Evolutionary conservation across 495 filamentous ascomycete species (phyloP).

Genomic region (Penicillium mononematosum): DNA sequence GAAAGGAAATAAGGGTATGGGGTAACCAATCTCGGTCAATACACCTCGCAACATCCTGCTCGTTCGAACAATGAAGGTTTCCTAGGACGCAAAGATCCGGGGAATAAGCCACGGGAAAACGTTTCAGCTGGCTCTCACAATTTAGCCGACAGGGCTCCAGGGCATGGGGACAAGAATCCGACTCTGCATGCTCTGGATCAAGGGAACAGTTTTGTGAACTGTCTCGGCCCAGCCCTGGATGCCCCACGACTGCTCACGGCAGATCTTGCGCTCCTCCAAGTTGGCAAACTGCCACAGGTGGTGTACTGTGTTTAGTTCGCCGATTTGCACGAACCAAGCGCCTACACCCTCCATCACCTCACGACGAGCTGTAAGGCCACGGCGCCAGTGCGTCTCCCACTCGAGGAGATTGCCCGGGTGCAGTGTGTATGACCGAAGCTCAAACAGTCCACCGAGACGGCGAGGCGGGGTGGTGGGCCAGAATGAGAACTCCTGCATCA

Average conservation of each 20-base stretch:
- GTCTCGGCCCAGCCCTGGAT: slow-evolving; percentile 97
- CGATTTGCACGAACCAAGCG: slow-evolving; percentile 98
- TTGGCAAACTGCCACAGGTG: slow-evolving; percentile 99
- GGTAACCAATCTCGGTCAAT: background rate
- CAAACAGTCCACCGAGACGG: slow-evolving; percentile 86
- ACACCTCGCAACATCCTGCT: background rate
- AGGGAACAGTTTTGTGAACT: slow-evolving; percentile 95
- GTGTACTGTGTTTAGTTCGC: slow-evolving; percentile 95
- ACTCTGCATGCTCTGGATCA: slow-evolving; percentile 96
- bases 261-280: slow-evolving; percentile 86
- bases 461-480: slow-evolving; percentile 95
- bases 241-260: slow-evolving; percentile 92
- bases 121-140: slow-evolving; percentile 1
- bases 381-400: slow-evolving; percentile 99
- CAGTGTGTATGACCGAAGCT: slow-evolving; percentile 94
- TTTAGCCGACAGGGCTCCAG: slow-evolving; percentile 86
- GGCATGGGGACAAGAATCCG: slow-evolving; percentile 90
- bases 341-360: slow-evolving; percentile 99
- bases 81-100: background rate
- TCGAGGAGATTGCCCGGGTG: slow-evolving; percentile 93
- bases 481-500: slow-evolving; percentile 99
- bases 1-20: background rate
- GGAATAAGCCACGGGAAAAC: background rate
- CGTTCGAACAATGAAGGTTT: background rate
- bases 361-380: slow-evolving; percentile 79